Base-by-base conservation (phyloP, 2,329 filamentous ascomycete genomes). In the Paecilomyces formosus region DNA sequence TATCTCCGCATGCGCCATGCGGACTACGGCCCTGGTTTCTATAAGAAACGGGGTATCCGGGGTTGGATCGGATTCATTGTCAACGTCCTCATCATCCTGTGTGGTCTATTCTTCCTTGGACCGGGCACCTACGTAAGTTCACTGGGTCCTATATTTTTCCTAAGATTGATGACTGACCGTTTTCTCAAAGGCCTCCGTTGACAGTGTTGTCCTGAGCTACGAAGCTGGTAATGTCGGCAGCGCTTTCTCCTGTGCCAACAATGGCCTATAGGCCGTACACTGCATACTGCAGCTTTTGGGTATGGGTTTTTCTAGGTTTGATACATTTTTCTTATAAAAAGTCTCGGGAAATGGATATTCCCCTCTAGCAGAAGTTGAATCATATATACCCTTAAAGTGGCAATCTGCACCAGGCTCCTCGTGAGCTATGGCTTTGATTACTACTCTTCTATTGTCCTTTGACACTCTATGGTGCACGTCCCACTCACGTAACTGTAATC, bases 41-140 rank as follows among this genome's bases (percentile, higher is more conserved):
- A 73, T 56, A 72, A 66, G 59, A 71, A 70, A 11, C 69, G 75
- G n/a, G 76, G 75, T 6, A 66, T 77, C 56, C 69, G 72, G 6
- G 76, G 76, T 51, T 78, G 74, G 75, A 31, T 74, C 39, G 76
- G 76, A 4, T 70, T 73, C 31, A 62, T 75, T 0, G 72, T 94
- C 56, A 97, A 96, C 68, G 69, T 90, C 15, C 65, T 85, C 62
- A 84, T 96, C 60, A 92, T 94, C 59, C 28, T 81, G 1, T 84
- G 88, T 18, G 92, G 92, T 0, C 56, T 95, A n/a, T 85, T 92
- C 64, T 95, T 96, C 78, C 75, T 97, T 54, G 86, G 82, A 0
- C 89, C 82, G 0, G 92, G 92, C 39, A 97, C 92, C 2, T 96
- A 96, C 65, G 77, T 79, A 64, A 76, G 77, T 72, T 21, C 18